phyloP scores from a whole-genome alignment of 202 grass and related monocot species.

The Panicum virgatum region DNA sequence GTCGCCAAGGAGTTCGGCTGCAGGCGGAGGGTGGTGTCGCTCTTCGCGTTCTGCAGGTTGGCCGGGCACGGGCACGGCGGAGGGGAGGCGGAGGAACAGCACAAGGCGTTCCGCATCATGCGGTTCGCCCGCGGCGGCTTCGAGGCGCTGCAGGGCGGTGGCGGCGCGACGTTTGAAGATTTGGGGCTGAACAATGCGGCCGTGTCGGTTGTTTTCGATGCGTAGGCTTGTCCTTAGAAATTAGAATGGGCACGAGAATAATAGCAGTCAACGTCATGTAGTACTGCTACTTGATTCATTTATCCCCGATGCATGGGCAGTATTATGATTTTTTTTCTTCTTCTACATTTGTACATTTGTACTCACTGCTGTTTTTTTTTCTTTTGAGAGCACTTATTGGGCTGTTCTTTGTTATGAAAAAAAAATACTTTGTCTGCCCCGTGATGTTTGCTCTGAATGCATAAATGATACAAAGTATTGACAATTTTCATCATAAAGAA shows the following conservation, averaged over 20 bases:
- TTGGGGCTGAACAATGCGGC: conserved; percentile 14
- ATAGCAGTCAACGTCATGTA: neutral
- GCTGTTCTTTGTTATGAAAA: neutral
- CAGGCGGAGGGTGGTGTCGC: neutral
- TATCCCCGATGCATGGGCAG: neutral
- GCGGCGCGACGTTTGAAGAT: conserved; percentile 28
- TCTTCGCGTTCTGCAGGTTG: conserved; percentile 41
- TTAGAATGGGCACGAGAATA: neutral
- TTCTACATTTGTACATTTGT: neutral
- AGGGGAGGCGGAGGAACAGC: neutral
- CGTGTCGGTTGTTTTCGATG: conserved; percentile 24
- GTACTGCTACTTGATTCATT: neutral
- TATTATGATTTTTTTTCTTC: neutral
- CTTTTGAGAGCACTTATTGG: too few relatives aligned
- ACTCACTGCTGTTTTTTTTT: neutral
- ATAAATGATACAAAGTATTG: too few relatives aligned
- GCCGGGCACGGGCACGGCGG: neutral
- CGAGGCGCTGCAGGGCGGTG: neutral
- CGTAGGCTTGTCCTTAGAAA: neutral
- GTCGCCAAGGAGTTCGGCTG: conserved; percentile 40
- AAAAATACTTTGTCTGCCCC: neutral
- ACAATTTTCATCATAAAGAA: too few relatives aligned
- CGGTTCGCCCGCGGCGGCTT: neutral
- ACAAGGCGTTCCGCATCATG: conserved; percentile 29
- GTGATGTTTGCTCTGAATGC: too few relatives aligned